Evolutionary conservation across 495 filamentous ascomycete genomes (phyloP).

Genomic region (Talaromyces wortmannii): DNA sequence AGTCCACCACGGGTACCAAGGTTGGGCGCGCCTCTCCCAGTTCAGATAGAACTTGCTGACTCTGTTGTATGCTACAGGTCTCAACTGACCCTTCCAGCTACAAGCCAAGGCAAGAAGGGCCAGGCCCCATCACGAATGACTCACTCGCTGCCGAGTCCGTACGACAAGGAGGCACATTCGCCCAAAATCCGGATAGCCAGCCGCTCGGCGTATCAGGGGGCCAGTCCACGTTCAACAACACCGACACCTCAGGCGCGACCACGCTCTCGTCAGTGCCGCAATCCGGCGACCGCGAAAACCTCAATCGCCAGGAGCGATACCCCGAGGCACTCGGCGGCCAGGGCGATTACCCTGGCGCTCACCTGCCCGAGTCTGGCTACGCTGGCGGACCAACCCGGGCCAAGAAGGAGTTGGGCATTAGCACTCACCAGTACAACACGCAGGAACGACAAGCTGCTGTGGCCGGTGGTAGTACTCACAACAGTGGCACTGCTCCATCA

Average conservation of each 20-base stretch:
- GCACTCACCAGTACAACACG: conserved; percentile 9
- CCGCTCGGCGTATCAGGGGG: conserved; percentile 38
- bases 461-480: conserved; percentile 19
- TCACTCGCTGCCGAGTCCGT: conserved; percentile 61
- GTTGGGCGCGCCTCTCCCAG: too few relatives aligned
- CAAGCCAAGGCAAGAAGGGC: conserved; percentile 41
- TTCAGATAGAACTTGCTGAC: too few relatives aligned
- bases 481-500: conserved; percentile 30
- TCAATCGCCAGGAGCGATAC: conserved; percentile 37
- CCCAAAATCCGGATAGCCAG: conserved; percentile 41
- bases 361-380: conserved; percentile 32
- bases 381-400: conserved; percentile 32
- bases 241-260: conserved; percentile 44
- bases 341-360: conserved; percentile 39
- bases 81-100: conserved; percentile 42
- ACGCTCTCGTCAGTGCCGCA: conserved; percentile 43
- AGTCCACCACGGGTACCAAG: conserved; percentile 34
- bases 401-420: conserved; percentile 27
- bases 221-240: conserved; percentile 49
- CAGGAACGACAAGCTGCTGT: conserved; percentile 4
- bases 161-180: conserved; percentile 43
- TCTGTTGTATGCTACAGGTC: conserved; percentile 17
- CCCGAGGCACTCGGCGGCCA: conserved; percentile 43
- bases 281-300: conserved; percentile 39
- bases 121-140: conserved; percentile 53